Conservation (phyloP, 1,139 yeast genomes). For the Yamadazyma sp. region DNA sequence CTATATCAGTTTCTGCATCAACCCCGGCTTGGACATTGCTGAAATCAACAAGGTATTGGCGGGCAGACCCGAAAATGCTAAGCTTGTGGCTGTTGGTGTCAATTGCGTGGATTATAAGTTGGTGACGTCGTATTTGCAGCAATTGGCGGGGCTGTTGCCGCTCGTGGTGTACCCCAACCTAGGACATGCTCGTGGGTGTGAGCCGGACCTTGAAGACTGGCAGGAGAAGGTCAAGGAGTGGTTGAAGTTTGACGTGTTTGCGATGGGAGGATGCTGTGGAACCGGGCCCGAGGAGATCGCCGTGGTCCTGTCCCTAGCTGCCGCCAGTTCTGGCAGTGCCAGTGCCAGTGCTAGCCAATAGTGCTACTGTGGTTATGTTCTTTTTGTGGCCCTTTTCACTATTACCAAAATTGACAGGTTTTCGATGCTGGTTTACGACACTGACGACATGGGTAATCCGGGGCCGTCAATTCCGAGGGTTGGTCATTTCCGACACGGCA, state of each 20-base stretch:
- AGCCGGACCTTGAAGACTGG: constrained; percentile 24
- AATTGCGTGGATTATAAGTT: constrained; percentile 36
- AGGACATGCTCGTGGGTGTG: constrained; percentile 28
- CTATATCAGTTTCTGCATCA: constrained; percentile 32
- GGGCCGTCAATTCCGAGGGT: not conserved
- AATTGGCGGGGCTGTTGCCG: constrained; percentile 15
- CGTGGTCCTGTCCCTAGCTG: too few relatives aligned
- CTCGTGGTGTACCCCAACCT: constrained; percentile 41
- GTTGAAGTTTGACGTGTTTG: constrained; percentile 29
- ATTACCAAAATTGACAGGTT: too few relatives aligned
- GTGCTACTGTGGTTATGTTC: too few relatives aligned
- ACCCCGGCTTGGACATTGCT: constrained; percentile 18
- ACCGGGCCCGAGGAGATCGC: constrained; percentile 48
- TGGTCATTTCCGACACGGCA: constrained; percentile 1
- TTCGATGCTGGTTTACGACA: too few relatives aligned
- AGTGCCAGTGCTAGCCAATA: too few relatives aligned
- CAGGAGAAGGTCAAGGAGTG: constrained; percentile 29
- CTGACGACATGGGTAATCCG: not conserved
- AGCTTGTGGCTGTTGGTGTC: constrained; percentile 37
- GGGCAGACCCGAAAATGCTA: constrained; percentile 4
- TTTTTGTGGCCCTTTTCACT: too few relatives aligned
- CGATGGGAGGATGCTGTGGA: constrained; percentile 62
- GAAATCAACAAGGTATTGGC: constrained; percentile 17
- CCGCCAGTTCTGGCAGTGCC: too few relatives aligned
- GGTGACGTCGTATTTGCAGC: constrained; percentile 18